Evolutionary conservation across 805 yeast species (phyloP).

Genomic region (Novakomyces olei): DNA sequence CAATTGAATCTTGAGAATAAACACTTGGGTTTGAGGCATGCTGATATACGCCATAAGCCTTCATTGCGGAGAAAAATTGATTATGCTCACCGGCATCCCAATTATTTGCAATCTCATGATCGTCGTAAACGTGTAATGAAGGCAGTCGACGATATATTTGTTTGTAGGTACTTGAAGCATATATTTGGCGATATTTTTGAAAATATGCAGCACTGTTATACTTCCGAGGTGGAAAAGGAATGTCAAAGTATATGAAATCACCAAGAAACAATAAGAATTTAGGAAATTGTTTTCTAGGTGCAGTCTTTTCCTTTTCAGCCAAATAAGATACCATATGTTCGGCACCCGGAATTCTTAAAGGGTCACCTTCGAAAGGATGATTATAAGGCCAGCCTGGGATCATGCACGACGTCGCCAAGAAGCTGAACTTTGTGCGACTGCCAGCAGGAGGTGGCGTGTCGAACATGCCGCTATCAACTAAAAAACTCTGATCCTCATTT

Average conservation of each 20-base stretch:
- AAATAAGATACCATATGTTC: slow-evolving; percentile 4
- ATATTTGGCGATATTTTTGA: slow-evolving; percentile 10
- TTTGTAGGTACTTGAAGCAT: slow-evolving; percentile 5
- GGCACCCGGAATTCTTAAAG: slow-evolving; percentile 9
- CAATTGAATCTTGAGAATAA: too few relatives aligned
- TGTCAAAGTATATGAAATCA: slow-evolving; percentile 12
- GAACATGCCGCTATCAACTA: slow-evolving; percentile 8
- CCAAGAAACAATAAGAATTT: slow-evolving; percentile 11
- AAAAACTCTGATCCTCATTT: slow-evolving; percentile 6
- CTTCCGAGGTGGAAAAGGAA: too few relatives aligned
- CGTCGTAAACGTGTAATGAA: slow-evolving; percentile 11
- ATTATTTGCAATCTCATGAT: slow-evolving; percentile 8
- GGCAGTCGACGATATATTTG: slow-evolving; percentile 6
- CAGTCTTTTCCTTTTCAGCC: neutral
- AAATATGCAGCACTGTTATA: slow-evolving; percentile 9
- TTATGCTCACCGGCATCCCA: slow-evolving; percentile 4
- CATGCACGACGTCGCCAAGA: slow-evolving; percentile 11
- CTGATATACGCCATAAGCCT: too few relatives aligned
- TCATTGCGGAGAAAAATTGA: too few relatives aligned
- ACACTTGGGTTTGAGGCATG: too few relatives aligned
- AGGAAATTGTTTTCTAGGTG: too few relatives aligned
- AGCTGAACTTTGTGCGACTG: slow-evolving; percentile 7
- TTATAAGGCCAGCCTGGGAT: slow-evolving; percentile 11
- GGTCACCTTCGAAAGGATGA: slow-evolving; percentile 8
- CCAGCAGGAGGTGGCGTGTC: slow-evolving; percentile 6